Base-by-base conservation (phyloP, 202 grass and related monocot genomes). In the Setaria italica region DNA sequence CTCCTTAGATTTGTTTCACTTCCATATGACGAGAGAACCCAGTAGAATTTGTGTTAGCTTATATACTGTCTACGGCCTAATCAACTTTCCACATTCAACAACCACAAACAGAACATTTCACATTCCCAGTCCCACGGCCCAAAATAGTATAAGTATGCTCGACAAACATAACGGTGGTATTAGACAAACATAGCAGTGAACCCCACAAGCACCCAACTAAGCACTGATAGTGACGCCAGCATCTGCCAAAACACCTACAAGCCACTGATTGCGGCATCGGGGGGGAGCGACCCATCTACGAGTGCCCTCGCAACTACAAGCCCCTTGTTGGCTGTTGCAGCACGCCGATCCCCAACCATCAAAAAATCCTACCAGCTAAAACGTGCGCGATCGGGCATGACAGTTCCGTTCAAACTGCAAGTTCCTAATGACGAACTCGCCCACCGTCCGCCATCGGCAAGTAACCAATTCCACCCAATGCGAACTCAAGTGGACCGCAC, bases 171-270 rank as follows among this genome's bases (percentile, higher is more conserved):
- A 15, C 33, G 46, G 32, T 19, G 60, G 8, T 63, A 46, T 7
- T 2, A 20, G 47, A 50, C 15, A 11, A 58, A 47, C 37, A 84
- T 9, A 45, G 49, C 16, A 76, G 54, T 7, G 66, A 11, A 15
- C 9, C 37, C 45, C 54, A 63, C 7, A 80, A 54, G 42, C 80
- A 9, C 35, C 80, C 42, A 70, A 84, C 34, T 54, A 87, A 72
- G 16, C 80, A 60, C 0, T 62, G 75, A 80, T 2, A 69, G 49
- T 53, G 88, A 63, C 80, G 64, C 7, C 30, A 9, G 1, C 15
- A 71, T 56, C 9, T 4, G 60, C 60, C 60, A 32, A 33, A 63
- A 63, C 29, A 33, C 25, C 60, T 33, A 63, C 60, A 14, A n/a
- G 29, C 25, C 65, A 35, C 35, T 45, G 46, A 69, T 71, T 33